Conservation (phyloP, 2,329 filamentous ascomycete genomes). For the Venturia pyrina region DNA sequence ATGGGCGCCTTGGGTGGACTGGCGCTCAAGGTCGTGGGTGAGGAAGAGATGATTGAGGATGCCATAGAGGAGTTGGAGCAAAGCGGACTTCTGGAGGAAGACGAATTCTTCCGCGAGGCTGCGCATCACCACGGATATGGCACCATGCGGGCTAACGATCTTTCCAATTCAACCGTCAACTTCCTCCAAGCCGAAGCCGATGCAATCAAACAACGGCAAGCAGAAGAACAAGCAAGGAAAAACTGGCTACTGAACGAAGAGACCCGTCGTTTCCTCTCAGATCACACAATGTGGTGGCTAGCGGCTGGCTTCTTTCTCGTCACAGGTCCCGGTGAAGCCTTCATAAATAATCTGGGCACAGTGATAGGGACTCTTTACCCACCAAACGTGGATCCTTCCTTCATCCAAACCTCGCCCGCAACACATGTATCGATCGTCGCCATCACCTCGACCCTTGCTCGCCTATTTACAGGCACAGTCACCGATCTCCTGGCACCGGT, state of each 20-base stretch:
- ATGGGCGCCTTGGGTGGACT: conserved; percentile 68
- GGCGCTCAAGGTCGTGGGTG: conserved; percentile 67
- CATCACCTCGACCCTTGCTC: conserved; percentile 78
- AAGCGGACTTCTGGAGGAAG: conserved; percentile 70
- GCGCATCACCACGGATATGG: conserved; percentile 52
- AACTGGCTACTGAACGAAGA: conserved; percentile 86
- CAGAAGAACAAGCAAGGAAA: conserved; percentile 63
- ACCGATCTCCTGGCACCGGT: conserved; percentile 70
- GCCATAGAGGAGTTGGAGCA: conserved; percentile 85
- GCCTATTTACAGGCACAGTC: conserved; percentile 78
- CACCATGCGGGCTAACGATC: conserved; percentile 39
- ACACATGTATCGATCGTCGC: conserved; percentile 93
- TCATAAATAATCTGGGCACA: conserved; percentile 94
- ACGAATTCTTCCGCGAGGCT: conserved; percentile 58
- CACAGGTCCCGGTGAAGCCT: conserved; percentile 90
- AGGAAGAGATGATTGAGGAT: conserved; percentile 79
- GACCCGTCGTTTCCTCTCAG: conserved; percentile 71
- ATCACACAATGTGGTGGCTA: conserved; percentile 93
- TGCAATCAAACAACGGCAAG: conserved; percentile 35
- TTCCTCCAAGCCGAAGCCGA: conserved; percentile 35
- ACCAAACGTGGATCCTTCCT: conserved; percentile 39
- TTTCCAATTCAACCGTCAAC: conserved; percentile 37
- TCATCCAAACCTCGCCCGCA: conserved; percentile 51
- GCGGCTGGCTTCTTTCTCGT: conserved; percentile 86
- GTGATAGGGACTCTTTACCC: conserved; percentile 78